Base-by-base conservation (phyloP, 2,329 filamentous ascomycete species). In the Ascosphaera aggregata region DNA sequence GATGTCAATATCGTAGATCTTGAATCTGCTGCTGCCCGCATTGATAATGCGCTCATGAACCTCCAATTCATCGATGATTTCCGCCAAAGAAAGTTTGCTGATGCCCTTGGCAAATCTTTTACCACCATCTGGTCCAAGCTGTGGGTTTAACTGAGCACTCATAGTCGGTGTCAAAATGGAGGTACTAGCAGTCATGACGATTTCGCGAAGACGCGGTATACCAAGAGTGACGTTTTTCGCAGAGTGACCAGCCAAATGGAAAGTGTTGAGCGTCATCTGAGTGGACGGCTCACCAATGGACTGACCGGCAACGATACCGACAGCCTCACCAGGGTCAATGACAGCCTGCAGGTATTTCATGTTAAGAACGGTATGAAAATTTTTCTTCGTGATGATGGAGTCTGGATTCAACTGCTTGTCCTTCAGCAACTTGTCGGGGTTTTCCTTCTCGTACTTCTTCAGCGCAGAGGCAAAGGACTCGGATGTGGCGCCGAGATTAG, bases 181-280 rank as follows among this genome's bases (percentile, higher is more conserved):
- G 39, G 75, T 71, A 53, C 80, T 89, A 18, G 89, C 89, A 37
- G 89, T 95, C 89, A 98, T 98, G 46, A 98, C 71, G 49, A 98
- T 94, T 68, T 98, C 89, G 62, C 89, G 71, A 16, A 98, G 69
- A 61, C 89, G 82, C 42, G 89, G 89, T 53, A 98, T 95, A 80
- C 89, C 89, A 16, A 94, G 71, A 1, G 89, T 98, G 53, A 98
- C 91, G 69, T 98, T 98, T 67, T 94, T 95, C 20, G 89, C 78
- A 16, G 89, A 85, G 65, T 95, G 86, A 52, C 89, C 89, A 57
- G 89, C 89, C 71, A 98, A 80, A 69, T 98, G 89, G 71, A 98
- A 98, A 19, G 91, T 98, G 61, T 98, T 98, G 40, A 98, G 64
- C 5, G 91, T 98, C 91, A 98, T 98, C 57, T 98, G 89, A 9